Base-by-base conservation (phyloP, 768 basidiomycete genomes). In the Mycena polygramma region DNA sequence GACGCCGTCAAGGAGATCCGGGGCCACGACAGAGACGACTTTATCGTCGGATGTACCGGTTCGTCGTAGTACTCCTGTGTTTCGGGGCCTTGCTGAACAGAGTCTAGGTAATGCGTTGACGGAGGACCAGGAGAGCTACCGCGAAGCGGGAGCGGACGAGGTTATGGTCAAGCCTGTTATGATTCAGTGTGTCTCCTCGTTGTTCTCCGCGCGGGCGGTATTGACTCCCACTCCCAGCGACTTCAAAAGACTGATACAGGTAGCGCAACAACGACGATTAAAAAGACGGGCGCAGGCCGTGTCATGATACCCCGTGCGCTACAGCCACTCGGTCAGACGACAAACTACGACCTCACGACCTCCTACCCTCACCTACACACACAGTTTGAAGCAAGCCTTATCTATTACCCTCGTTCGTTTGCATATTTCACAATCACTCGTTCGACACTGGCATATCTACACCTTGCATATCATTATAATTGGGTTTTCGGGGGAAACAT, bases 1-100 rank as follows among this genome's bases (percentile, higher is more conserved):
- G 78, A 82, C 36, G 77, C 79, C 20, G 78, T 82, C 15, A 70
- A 71, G 51, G 74, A 77, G 68, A 64, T 83, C 7, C 69, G 83
- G 20, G 71, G 68, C 36, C 66, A 76, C 24, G 79, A 77, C 7
- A 66, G 82, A 30, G 72, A 76, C 41, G 83, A 83, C 43, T 79
- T 83, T 58, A 77, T 83, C 11, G 79, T 81, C 30, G 76, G 76
- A 36, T 67, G 62, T 57, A 75, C 72, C 2, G 66, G 68, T 73
- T 20, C 49, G 68, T 67, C 19, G 20, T 37, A 6, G 48, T 11
- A 1, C 19, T 7, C 24, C 24, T 10, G 35, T n/a, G 4, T 35
- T 22, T 54, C 5, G 55, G 2, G 51, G 30, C 41, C 43, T 59
- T 35, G 14, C 58, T 17, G 48, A 15, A 61, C 36, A 17, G 41